These are phyloP conservation scores for Pichia terricola DNA, from an alignment of 1,139 yeast genomes.

Conservation along the genomic window DNA sequence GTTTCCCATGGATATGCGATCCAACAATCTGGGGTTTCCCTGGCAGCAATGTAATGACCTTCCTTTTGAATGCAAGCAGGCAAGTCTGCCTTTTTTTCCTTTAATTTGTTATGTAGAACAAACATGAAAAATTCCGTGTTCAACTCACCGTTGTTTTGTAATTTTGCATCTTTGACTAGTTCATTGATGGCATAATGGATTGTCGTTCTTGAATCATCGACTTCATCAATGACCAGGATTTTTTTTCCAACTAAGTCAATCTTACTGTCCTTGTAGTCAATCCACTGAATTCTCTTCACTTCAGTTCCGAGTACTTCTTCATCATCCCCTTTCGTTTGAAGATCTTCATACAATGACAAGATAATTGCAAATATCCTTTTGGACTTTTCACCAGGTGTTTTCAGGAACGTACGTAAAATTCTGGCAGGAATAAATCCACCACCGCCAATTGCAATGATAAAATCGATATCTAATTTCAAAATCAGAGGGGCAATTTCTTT, in stretches of 20 bases:
- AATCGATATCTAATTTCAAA: slow-evolving; percentile 40
- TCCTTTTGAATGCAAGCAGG: slow-evolving; percentile 39
- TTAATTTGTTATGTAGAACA: slow-evolving; percentile 87
- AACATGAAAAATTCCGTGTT: slow-evolving; percentile 75
- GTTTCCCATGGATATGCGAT: slow-evolving; percentile 94
- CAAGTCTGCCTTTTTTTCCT: slow-evolving; percentile 71
- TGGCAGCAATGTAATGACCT: slow-evolving; percentile 81
- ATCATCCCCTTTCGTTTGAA: slow-evolving; percentile 48
- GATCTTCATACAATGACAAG: slow-evolving; percentile 77
- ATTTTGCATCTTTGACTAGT: slow-evolving; percentile 70
- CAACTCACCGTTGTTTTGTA: slow-evolving; percentile 38
- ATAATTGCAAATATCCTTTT: slow-evolving; percentile 93
- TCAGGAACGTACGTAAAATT: slow-evolving; percentile 82
- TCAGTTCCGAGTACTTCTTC: slow-evolving; percentile 69
- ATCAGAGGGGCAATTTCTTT: slow-evolving; percentile 42
- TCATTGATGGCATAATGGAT: slow-evolving; percentile 86
- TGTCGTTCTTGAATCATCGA: slow-evolving; percentile 92
- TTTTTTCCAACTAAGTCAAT: slow-evolving; percentile 52
- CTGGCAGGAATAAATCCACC: slow-evolving; percentile 95
- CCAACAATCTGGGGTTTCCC: slow-evolving; percentile 89
- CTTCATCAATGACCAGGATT: slow-evolving; percentile 83
- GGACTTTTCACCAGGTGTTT: slow-evolving; percentile 77
- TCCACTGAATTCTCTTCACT: slow-evolving; percentile 93
- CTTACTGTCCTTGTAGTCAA: slow-evolving; percentile 50
- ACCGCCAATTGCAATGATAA: slow-evolving; percentile 52